A percentile compares a stretch with the other conserved stretches of the same genome.
Conservation (phyloP, 2,329 filamentous ascomycete species). For the Aureobasidium sp. region DNA sequence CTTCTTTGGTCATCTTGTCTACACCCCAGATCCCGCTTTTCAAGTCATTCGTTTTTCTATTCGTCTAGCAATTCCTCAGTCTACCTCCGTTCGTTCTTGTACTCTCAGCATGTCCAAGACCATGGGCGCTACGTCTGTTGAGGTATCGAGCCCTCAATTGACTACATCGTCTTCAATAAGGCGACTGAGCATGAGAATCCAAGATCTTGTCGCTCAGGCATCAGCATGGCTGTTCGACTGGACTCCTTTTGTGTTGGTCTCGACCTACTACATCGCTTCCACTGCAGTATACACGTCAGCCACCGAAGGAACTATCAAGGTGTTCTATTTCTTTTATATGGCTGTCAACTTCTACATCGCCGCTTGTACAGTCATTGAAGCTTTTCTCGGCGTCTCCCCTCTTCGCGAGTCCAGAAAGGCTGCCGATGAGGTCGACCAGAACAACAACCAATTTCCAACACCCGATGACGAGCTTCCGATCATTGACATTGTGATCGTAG, state of each 20-base stretch:
- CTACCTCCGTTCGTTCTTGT: neutral
- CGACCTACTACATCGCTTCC: slow-evolving; percentile 26
- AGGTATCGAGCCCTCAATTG: neutral
- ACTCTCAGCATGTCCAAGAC: neutral
- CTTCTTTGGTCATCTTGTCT: neutral
- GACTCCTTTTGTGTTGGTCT: slow-evolving; percentile 25
- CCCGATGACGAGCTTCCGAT: slow-evolving; percentile 32
- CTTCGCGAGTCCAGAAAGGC: slow-evolving; percentile 24
- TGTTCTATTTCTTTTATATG: slow-evolving; percentile 30
- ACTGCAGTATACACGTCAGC: slow-evolving; percentile 26
- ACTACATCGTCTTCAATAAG: neutral
- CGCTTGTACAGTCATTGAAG: slow-evolving; percentile 24
- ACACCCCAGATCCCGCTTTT: neutral
- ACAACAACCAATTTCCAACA: slow-evolving; percentile 20
- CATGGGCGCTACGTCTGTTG: neutral
- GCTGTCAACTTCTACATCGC: slow-evolving; percentile 28
- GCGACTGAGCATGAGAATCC: neutral
- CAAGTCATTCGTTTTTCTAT: neutral
- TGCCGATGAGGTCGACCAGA: slow-evolving; percentile 24
- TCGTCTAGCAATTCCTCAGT: neutral
- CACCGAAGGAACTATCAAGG: slow-evolving; percentile 23
- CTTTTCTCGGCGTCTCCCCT: slow-evolving; percentile 27
- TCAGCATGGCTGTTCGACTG: slow-evolving; percentile 27
- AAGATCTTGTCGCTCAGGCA: slow-evolving; percentile 1
- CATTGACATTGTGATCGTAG: slow-evolving; percentile 43